phyloP scores from a whole-genome alignment of 805 yeast species.

The Candida alai region DNA sequence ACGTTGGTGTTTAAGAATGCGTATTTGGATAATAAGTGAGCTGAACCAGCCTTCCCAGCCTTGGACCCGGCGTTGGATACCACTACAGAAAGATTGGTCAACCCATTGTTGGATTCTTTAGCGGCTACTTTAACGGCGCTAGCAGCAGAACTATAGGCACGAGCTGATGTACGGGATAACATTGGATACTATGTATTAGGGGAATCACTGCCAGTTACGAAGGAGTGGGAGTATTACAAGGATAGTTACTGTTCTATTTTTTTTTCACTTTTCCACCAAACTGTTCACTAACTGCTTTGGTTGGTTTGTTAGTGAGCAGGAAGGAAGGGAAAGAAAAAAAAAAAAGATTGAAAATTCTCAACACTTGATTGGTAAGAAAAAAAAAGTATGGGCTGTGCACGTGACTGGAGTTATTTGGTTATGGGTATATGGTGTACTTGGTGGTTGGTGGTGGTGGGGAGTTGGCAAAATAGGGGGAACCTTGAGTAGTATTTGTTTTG shows the following conservation, averaged over 20 bases:
- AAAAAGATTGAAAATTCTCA: conserved; percentile 14
- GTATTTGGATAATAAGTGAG: conserved; percentile 82
- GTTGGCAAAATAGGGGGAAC: no score
- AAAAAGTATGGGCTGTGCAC: no score
- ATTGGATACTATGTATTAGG: conserved; percentile 14
- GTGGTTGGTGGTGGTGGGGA: no score
- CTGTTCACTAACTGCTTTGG: no score
- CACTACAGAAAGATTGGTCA: conserved; percentile 74
- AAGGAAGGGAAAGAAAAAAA: no score
- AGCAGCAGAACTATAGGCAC: conserved; percentile 41
- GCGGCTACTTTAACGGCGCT: conserved; percentile 46
- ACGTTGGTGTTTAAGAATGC: conserved; percentile 77
- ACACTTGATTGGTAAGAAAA: conserved; percentile 13
- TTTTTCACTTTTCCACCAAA: neutral
- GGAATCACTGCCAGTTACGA: neutral
- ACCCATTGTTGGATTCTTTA: conserved; percentile 47
- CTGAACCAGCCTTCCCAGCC: conserved; percentile 66
- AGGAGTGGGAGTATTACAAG: no score
- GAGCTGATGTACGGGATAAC: conserved; percentile 41
- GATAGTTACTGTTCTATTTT: no score
- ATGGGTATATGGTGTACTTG: no score
- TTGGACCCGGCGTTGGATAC: conserved; percentile 85
- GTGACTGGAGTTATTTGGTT: no score
- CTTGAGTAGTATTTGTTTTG: no score
- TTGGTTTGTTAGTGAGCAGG: no score